Percentiles rank a stretch among this genome's conserved stretches.
These are phyloP conservation scores for Tulasnella sp. DNA, from an alignment of 768 basidiomycete species.

Conservation along the genomic window DNA sequence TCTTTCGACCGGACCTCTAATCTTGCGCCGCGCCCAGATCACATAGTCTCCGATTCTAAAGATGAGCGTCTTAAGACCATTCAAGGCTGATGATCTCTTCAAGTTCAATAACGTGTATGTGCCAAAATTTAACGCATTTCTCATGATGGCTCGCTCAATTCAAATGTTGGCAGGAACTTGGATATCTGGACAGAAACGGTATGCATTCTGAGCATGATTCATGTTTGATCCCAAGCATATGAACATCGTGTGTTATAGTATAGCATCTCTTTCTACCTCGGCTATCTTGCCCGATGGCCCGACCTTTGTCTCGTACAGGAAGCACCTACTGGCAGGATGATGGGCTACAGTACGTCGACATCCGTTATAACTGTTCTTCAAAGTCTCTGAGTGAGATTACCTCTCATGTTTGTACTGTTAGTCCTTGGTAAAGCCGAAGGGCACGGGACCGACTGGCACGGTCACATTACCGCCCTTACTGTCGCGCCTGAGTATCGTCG, in stretches of 20 bases:
- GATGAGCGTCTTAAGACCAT: constrained; percentile 82
- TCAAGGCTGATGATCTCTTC: constrained; percentile 82
- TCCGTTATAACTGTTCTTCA: too few relatives aligned
- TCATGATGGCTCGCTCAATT: background rate
- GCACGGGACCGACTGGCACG: constrained; percentile 63
- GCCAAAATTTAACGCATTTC: background rate
- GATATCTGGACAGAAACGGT: constrained; percentile 98
- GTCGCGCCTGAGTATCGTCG: constrained; percentile 91
- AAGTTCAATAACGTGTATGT: constrained; percentile 83
- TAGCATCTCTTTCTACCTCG: constrained; percentile 77
- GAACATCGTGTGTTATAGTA: constrained; percentile 41
- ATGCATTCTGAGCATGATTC: constrained; percentile 25
- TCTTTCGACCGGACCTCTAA: too few relatives aligned
- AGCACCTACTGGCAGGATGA: constrained; percentile 69
- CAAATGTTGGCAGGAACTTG: constrained; percentile 50
- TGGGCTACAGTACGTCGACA: constrained; percentile 70
- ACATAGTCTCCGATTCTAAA: background rate
- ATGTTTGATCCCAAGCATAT: background rate
- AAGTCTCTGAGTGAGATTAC: too few relatives aligned
- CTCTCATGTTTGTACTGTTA: too few relatives aligned
- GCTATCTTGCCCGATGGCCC: constrained; percentile 83
- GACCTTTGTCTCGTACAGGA: constrained; percentile 80
- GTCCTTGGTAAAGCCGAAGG: constrained; percentile 95
- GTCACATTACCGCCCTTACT: constrained; percentile 89
- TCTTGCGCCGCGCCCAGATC: too few relatives aligned